phyloP scores from a whole-genome alignment of 2,329 filamentous ascomycete genomes.

The Claviceps fusiformis region DNA sequence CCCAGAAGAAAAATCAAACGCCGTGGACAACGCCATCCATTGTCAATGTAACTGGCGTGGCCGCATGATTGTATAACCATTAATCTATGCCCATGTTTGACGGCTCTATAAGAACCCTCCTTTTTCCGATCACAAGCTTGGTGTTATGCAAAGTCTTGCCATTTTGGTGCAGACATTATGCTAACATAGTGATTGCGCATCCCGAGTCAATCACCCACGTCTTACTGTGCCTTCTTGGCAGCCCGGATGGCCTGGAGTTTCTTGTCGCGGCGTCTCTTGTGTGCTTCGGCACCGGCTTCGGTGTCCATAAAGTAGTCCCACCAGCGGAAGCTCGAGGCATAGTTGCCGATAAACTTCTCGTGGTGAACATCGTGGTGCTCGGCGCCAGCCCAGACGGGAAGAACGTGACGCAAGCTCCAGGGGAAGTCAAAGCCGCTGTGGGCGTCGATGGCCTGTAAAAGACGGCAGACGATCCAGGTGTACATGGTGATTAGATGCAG shows the following conservation, averaged over 20 bases:
- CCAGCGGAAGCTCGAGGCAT: conserved; percentile 95
- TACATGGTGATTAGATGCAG: conserved; percentile 98
- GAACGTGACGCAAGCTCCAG: conserved; percentile 87
- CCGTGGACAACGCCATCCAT: conserved; percentile 15
- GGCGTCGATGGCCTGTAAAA: conserved; percentile 96
- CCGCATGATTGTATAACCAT: conserved; percentile 5
- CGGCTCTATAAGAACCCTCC: not conserved
- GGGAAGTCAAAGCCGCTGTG: conserved; percentile 98
- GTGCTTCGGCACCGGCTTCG: conserved; percentile 77
- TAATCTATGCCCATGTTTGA: conserved; percentile 5
- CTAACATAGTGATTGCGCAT: not conserved
- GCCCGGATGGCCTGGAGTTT: conserved; percentile 50
- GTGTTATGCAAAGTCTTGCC: not conserved
- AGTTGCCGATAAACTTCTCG: conserved; percentile 98
- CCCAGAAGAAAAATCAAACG: conserved; percentile 10
- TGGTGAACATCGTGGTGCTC: conserved; percentile 96
- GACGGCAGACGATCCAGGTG: conserved; percentile 78
- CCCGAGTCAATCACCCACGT: not conserved
- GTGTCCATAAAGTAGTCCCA: conserved; percentile 95
- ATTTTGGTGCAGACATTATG: not conserved
- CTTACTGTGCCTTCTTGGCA: conserved; percentile 54
- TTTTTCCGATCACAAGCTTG: not conserved
- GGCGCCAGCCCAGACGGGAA: conserved; percentile 96
- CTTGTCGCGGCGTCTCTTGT: conserved; percentile 68
- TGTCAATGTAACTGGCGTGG: conserved; percentile 8